phyloP scores from a whole-genome alignment of 2,329 filamentous ascomycete genomes.

The Pezicula radicicola region DNA sequence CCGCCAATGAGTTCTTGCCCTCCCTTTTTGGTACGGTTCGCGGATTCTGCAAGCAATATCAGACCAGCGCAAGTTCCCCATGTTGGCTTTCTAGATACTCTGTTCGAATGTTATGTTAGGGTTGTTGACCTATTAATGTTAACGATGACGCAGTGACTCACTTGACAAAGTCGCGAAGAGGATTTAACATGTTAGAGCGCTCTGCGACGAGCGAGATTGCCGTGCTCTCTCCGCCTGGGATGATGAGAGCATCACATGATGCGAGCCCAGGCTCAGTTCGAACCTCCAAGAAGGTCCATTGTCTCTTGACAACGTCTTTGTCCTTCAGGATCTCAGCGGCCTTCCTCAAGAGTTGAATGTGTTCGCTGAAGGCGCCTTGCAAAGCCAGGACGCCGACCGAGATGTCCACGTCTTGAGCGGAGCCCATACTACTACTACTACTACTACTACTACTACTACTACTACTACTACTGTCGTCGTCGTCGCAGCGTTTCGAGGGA shows the following conservation, averaged over 20 bases:
- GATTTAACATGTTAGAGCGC: conserved; percentile 77
- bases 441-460: too few species aligned
- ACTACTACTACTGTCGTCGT: too few species aligned
- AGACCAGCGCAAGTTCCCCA: conserved; percentile 97
- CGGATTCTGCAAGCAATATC: conserved; percentile 84
- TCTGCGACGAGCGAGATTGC: conserved; percentile 86
- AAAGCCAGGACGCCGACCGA: conserved; percentile 68
- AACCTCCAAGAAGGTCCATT: conserved; percentile 65
- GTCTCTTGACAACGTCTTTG: conserved; percentile 9
- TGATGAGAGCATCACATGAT: conserved; percentile 76
- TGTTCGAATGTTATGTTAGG: conserved; percentile 30
- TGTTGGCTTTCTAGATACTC: conserved; percentile 72
- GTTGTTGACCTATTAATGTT: conserved; percentile 3
- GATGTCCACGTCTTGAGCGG: conserved; percentile 28
- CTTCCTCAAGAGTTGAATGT: conserved; percentile 70
- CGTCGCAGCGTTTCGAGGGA: too few species aligned
- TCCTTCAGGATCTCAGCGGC: conserved; percentile 53
- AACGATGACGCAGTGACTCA: conserved; percentile 39
- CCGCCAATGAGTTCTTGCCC: conserved; percentile 94
- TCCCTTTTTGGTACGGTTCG: conserved; percentile 83
- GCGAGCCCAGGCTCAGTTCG: conserved; percentile 70
- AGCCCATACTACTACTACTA: conserved; percentile 16
- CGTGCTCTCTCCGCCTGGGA: conserved; percentile 94
- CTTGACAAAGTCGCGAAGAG: conserved; percentile 88
- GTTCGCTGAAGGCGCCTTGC: conserved; percentile 91